Base-by-base conservation (phyloP, 306 rosid genomes). In the Neltuma alba region DNA sequence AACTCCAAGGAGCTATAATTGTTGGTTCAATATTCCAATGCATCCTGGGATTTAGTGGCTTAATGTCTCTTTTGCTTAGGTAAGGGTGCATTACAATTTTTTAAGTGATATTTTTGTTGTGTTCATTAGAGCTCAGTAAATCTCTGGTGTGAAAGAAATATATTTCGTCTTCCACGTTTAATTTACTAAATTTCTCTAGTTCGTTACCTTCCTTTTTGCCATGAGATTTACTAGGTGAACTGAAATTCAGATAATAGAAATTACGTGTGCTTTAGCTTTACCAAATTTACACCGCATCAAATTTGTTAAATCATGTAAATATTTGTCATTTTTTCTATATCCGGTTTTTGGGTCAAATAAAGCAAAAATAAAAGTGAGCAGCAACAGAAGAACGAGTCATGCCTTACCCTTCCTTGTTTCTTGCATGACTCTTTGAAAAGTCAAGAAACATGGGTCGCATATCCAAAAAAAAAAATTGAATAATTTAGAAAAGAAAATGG, bases 1-100 rank as follows among this genome's bases (percentile, higher is more conserved):
- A 95, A 87, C 91, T 95, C 50, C 99, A 95, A 86, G 99, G 99
- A 83, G 99, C 97, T 77, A 86, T 95, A 85, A 91, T 95, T 76
- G 82, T 95, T 79, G 92, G 98, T 81, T 92, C 98, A 28, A 67
- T 92, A 80, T 92, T 92, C 88, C 99, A 95, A 83, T 84, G 85
- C 88, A 75, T 95, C 76, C 83, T 95, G 83, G 99, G 99, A 66
- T 88, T 89, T 80, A 92, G 89, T 79, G 98, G 99, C 76, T 90
- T 90, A 80, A 92, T 95, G 98, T 87, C 94, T 77, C 41, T 95
- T 84, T 76, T 92, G 58, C 87, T 92, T 75, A 92, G 99, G 98
- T 94, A 88, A 85, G 38, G 72, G 61, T 72, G 70, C 57, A 28
- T 50, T 74, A 33, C 9, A 74, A 66, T 12, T 1, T n/a, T 57